Evolutionary conservation across 805 yeast genomes (phyloP).

Genomic region (Candida anglica): DNA sequence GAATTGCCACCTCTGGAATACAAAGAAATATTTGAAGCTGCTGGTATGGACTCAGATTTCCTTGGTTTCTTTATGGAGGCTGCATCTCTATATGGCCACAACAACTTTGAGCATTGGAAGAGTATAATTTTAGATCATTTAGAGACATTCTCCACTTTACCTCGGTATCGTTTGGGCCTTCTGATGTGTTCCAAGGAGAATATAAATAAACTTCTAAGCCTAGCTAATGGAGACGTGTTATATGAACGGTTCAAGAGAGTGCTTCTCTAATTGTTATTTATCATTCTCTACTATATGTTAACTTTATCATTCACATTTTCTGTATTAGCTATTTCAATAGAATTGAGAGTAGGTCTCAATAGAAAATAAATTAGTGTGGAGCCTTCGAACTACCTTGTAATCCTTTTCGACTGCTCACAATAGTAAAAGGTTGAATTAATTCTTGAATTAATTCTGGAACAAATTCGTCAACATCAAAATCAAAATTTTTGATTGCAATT

Average conservation of each 20-base stretch:
- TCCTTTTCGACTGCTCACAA: slow-evolving; percentile 28
- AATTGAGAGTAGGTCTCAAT: too few species aligned
- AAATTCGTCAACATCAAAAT: slow-evolving; percentile 35
- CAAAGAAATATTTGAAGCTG: slow-evolving; percentile 26
- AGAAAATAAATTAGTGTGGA: too few species aligned
- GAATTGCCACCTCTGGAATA: slow-evolving; percentile 19
- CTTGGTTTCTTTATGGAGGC: slow-evolving; percentile 48
- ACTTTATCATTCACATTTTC: too few species aligned
- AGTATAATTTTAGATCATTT: slow-evolving; percentile 17
- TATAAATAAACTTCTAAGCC: slow-evolving; percentile 9
- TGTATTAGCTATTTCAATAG: too few species aligned
- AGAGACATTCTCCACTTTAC: slow-evolving; percentile 23
- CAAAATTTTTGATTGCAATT: slow-evolving; percentile 26
- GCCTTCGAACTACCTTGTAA: slow-evolving; percentile 19
- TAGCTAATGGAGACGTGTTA: neutral
- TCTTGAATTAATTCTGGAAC: slow-evolving; percentile 34
- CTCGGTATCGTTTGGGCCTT: slow-evolving; percentile 32
- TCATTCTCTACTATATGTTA: too few species aligned
- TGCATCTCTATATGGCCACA: too few species aligned
- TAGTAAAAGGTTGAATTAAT: slow-evolving; percentile 42
- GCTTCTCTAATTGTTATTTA: too few species aligned
- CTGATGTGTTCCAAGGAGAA: slow-evolving; percentile 23
- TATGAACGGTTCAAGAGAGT: too few species aligned
- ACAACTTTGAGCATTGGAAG: slow-evolving; percentile 5
- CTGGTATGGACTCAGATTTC: slow-evolving; percentile 49